Evolutionary conservation across 768 basidiomycete genomes (phyloP).

Genomic region (Amanita fuliginea): DNA sequence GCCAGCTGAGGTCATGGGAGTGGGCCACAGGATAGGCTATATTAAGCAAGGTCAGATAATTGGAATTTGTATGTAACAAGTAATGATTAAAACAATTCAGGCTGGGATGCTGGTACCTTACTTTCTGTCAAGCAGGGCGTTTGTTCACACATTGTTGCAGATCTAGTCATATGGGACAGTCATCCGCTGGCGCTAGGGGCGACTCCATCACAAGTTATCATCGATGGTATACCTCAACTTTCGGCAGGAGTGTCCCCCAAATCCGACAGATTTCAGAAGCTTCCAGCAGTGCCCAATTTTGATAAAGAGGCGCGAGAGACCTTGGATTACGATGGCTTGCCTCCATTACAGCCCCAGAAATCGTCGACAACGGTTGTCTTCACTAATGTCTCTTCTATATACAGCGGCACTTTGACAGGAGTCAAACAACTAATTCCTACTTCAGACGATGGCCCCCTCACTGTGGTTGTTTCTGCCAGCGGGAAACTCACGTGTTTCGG

Average conservation of each 20-base stretch:
- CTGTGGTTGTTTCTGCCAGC: conserved; percentile 28
- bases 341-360: conserved; percentile 45
- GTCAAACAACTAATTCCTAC: conserved; percentile 20
- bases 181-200: conserved; percentile 81
- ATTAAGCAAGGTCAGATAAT: conserved; percentile 42
- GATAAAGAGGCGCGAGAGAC: conserved; percentile 54
- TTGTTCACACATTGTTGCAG: conserved; percentile 19
- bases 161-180: conserved; percentile 75
- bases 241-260: conserved; percentile 40
- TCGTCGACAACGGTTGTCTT: conserved; percentile 38
- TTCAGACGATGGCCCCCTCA: conserved; percentile 12
- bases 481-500: conserved; percentile 45
- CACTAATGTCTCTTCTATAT: conserved; percentile 48
- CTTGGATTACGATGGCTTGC: conserved; percentile 60
- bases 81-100: conserved; percentile 17
- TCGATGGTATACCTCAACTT: conserved; percentile 81
- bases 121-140: not conserved
- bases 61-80: not conserved
- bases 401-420: conserved; percentile 16
- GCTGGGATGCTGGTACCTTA: conserved; percentile 62
- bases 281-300: conserved; percentile 59
- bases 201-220: conserved; percentile 81
- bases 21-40: conserved; percentile 77
- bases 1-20: conserved; percentile 63
- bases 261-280: conserved; percentile 28